phyloP scores from a whole-genome alignment of 805 yeast species.

The Wickerhamomyces chaumierensis region DNA sequence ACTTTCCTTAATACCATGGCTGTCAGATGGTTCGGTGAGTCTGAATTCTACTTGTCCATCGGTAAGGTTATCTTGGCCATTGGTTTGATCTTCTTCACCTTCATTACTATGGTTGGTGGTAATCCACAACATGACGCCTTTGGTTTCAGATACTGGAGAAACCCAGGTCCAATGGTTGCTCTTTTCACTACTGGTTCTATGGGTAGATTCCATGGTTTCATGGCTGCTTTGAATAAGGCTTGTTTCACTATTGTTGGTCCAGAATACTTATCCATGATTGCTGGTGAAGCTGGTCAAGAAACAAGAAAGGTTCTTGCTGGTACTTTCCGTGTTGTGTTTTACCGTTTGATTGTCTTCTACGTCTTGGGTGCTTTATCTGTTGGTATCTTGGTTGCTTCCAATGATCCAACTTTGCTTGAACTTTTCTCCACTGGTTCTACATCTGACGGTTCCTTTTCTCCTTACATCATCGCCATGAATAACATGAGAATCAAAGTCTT shows the following conservation, averaged over 20 bases:
- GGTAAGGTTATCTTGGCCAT: constrained; percentile 62
- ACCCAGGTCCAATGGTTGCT: constrained; percentile 44
- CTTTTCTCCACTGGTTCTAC: constrained; percentile 57
- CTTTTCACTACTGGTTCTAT: constrained; percentile 40
- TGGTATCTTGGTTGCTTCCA: constrained; percentile 54
- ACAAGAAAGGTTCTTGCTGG: constrained; percentile 64
- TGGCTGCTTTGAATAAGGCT: constrained; percentile 60
- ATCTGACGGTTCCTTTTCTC: constrained; percentile 40
- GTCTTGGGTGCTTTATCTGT: constrained; percentile 56
- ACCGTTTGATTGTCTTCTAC: constrained; percentile 50
- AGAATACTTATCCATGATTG: constrained; percentile 73
- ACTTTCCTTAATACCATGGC: constrained; percentile 56
- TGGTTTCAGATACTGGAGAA: constrained; percentile 46
- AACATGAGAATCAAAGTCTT: constrained; percentile 39
- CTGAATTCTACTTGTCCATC: constrained; percentile 66
- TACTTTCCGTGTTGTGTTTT: constrained; percentile 65
- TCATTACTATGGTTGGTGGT: constrained; percentile 79
- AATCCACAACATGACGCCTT: constrained; percentile 58
- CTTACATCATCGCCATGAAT: constrained; percentile 46
- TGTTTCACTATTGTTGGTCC: constrained; percentile 77
- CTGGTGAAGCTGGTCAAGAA: constrained; percentile 63
- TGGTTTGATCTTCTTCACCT: constrained; percentile 63
- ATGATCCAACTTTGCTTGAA: constrained; percentile 37
- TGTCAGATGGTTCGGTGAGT: constrained; percentile 67
- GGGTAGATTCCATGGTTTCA: constrained; percentile 64